Evolutionary conservation across 2,329 filamentous ascomycete genomes (phyloP), one percentile per base, ranked within the genome.

Genomic region (Diaporthe nobilis): DNA sequence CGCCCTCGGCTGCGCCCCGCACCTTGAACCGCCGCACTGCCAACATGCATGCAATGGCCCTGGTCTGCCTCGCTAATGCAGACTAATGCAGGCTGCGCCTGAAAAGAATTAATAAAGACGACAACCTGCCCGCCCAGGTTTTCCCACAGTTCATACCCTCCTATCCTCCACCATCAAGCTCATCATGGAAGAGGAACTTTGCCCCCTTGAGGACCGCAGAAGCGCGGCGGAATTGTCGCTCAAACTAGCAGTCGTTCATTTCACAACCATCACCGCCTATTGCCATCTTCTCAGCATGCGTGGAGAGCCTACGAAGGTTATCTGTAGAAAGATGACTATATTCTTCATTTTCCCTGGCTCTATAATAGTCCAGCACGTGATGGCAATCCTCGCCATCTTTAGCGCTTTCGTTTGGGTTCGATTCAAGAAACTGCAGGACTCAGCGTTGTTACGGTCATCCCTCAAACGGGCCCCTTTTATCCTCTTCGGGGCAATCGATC

Each of bases 221-320:
- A 20, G 51, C 51, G 17, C 51, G 12, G n/a, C 25, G 28, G 51
- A 55, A 31, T 12, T 31, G 2, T 55, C 25, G 9, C n/a, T 55
- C 51, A 55, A 55, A 31, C 25, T 55, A 13, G 51, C 51, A 55
- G 25, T 55, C 51, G 51, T 55, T 31, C 51, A 55, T 55, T 55
- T 55, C 25, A 55, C 51, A 31, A 55, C 51, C n/a, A 31, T 20
- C 4, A 55, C 51, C n/a, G 51, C 51, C n/a, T 31, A 28, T 31
- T 55, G 51, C 51, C 51, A 55, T 55, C 51, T 55, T 55, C 51
- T 55, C 10, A 55, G 51, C 25, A 31, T 55, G 25, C 51, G 51
- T 4, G 51, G 51, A 28, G 51, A 55, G 51, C 51, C 51, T 1
- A 31, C n/a, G 25, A 55, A 17, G 51, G 51, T 55, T 4, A 55